Percentiles rank a stretch among this genome's conserved stretches.
phyloP scores from a whole-genome alignment of 108 stramenopile species.

The Nitzschia putrida region DNA sequence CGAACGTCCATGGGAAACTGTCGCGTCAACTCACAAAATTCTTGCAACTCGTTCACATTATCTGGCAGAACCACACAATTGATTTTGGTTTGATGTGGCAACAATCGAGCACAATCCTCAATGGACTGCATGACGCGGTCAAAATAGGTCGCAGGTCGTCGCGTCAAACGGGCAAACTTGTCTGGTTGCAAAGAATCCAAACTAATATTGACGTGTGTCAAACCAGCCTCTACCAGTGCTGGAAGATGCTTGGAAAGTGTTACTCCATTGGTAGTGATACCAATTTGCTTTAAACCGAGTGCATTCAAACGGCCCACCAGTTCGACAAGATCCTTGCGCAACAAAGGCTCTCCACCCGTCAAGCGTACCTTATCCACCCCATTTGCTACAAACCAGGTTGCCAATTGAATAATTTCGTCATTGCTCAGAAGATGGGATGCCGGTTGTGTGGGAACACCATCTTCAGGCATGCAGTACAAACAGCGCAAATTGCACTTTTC shows the following conservation, averaged over 20 bases:
- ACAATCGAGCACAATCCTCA: slow-evolving; percentile 45
- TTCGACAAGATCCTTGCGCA: slow-evolving; percentile 77
- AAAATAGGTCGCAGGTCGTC: slow-evolving; percentile 73
- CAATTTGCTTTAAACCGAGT: slow-evolving; percentile 62
- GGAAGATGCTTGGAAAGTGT: slow-evolving; percentile 69
- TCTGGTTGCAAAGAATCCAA: slow-evolving; percentile 90
- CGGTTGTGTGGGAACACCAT: slow-evolving; percentile 86
- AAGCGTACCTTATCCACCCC: slow-evolving; percentile 86
- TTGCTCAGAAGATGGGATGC: slow-evolving; percentile 70
- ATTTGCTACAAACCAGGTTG: slow-evolving; percentile 66
- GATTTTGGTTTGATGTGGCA: slow-evolving; percentile 80
- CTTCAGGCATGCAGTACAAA: slow-evolving; percentile 97
- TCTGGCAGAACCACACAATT: slow-evolving; percentile 97
- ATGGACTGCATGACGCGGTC: slow-evolving; percentile 70
- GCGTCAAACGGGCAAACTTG: slow-evolving; percentile 84
- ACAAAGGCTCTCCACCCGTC: slow-evolving; percentile 95
- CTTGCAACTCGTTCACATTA: slow-evolving; percentile 88
- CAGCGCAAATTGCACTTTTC: slow-evolving; percentile 98
- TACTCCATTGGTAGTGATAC: slow-evolving; percentile 97
- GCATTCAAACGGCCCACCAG: slow-evolving; percentile 62
- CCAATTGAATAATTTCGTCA: slow-evolving; percentile 84
- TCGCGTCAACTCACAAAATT: slow-evolving; percentile 81
- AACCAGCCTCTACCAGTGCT: slow-evolving; percentile 82
- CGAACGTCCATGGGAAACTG: slow-evolving; percentile 82
- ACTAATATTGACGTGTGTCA: slow-evolving; percentile 92